These are phyloP conservation scores for Saprolegnia diclina DNA, from an alignment of 352 stramenopile genomes.

Conservation along the genomic window DNA sequence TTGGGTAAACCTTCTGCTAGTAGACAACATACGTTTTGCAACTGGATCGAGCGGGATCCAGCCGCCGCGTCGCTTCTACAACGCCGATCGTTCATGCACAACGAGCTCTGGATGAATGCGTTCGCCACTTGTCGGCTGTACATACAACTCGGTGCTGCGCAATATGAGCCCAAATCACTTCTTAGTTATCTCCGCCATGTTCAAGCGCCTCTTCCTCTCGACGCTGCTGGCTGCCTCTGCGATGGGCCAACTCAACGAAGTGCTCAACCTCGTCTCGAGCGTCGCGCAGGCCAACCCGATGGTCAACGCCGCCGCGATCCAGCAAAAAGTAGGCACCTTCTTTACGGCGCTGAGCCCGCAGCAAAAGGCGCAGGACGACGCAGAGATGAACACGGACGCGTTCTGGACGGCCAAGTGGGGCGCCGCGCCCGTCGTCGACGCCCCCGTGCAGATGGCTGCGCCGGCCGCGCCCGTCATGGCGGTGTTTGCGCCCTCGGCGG, in stretches of 20 bases:
- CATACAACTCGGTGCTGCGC: too few relatives aligned
- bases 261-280: neutral
- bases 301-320: neutral
- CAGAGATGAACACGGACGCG: neutral
- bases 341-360: neutral
- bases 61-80: too few relatives aligned
- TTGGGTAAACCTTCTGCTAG: too few relatives aligned
- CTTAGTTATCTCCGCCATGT: neutral
- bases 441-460: constrained; percentile 38
- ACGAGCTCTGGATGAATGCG: too few relatives aligned
- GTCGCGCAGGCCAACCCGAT: neutral
- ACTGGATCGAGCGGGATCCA: too few relatives aligned
- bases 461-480: constrained; percentile 18
- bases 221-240: neutral
- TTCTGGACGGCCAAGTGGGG: constrained; percentile 19
- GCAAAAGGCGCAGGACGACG: neutral
- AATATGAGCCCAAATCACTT: neutral
- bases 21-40: too few relatives aligned
- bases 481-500: neutral
- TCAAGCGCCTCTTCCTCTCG: neutral
- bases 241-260: neutral
- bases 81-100: too few relatives aligned
- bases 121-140: too few relatives aligned
- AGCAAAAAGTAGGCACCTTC: neutral
- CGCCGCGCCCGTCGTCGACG: constrained; percentile 48